phyloP scores from a whole-genome alignment of 2,329 filamentous ascomycete species.

The Phialophora expanda region DNA sequence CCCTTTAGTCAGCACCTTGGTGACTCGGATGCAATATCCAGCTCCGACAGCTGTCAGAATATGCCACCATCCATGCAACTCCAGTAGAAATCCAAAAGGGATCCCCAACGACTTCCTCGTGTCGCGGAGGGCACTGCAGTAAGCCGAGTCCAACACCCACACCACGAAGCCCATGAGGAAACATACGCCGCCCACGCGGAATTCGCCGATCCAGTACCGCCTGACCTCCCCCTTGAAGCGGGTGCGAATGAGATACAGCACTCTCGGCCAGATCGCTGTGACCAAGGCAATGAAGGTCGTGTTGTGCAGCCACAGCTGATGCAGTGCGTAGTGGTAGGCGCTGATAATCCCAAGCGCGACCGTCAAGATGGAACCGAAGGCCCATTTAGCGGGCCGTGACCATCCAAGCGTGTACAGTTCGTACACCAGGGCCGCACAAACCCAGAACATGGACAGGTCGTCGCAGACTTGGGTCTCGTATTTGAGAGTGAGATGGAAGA shows the following conservation, averaged over 20 bases:
- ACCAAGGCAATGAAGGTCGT: slow-evolving; percentile 29
- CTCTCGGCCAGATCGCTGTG: slow-evolving; percentile 33
- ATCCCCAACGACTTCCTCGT: slow-evolving; percentile 38
- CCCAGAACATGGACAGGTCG: slow-evolving; percentile 38
- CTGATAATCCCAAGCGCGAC: slow-evolving; percentile 32
- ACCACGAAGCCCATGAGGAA: slow-evolving; percentile 34
- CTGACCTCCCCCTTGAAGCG: slow-evolving; percentile 25
- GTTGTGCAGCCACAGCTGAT: slow-evolving; percentile 35
- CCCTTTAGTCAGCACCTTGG: slow-evolving; percentile 28
- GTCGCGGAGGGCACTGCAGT: slow-evolving; percentile 36
- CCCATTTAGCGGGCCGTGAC: slow-evolving; percentile 18
- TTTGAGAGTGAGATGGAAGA: slow-evolving; percentile 40
- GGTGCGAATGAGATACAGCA: slow-evolving; percentile 30
- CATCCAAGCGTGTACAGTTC: slow-evolving; percentile 32
- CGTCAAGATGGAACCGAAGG: slow-evolving; percentile 26
- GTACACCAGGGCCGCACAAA: slow-evolving; percentile 35
- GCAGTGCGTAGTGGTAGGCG: slow-evolving; percentile 27
- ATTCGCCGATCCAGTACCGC: slow-evolving; percentile 30
- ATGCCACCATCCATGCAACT: slow-evolving; percentile 45
- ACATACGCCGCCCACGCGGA: slow-evolving; percentile 30
- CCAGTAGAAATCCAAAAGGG: slow-evolving; percentile 41
- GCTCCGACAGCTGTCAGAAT: slow-evolving; percentile 37
- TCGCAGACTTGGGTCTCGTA: slow-evolving; percentile 35
- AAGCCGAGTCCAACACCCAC: slow-evolving; percentile 42
- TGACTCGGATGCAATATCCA: slow-evolving; percentile 36